phyloP scores from a whole-genome alignment of 2,329 filamentous ascomycete genomes.

The Coleophoma eucalyptorum region DNA sequence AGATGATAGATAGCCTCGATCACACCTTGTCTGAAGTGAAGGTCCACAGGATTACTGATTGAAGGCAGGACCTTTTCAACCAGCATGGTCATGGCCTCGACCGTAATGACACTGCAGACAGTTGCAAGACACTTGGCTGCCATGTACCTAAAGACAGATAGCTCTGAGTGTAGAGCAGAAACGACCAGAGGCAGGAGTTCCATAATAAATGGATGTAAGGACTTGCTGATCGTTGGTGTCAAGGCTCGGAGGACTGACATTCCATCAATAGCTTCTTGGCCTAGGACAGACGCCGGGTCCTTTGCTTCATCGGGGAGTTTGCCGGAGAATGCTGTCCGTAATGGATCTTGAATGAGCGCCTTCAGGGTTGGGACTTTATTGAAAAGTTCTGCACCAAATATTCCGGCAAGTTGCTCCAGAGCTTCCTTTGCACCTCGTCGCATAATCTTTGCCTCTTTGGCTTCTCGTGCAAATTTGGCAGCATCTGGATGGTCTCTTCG shows the following conservation, averaged over 20 bases:
- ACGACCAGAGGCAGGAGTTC: slow-evolving; percentile 81
- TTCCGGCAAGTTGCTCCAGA: slow-evolving; percentile 77
- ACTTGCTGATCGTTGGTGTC: slow-evolving; percentile 79
- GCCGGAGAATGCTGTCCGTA: slow-evolving; percentile 69
- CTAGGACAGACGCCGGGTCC: slow-evolving; percentile 70
- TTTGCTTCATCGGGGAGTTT: slow-evolving; percentile 70
- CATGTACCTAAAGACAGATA: slow-evolving; percentile 93
- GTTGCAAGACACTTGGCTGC: slow-evolving; percentile 97
- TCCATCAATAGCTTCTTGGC: slow-evolving; percentile 91
- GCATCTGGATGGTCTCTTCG: slow-evolving; percentile 89
- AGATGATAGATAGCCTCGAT: slow-evolving; percentile 96
- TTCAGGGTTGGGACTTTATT: slow-evolving; percentile 80
- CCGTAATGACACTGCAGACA: slow-evolving; percentile 92
- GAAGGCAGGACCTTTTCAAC: slow-evolving; percentile 90
- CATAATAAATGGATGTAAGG: slow-evolving; percentile 77
- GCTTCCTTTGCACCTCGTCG: slow-evolving; percentile 92
- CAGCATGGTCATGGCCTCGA: slow-evolving; percentile 92
- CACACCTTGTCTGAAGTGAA: slow-evolving; percentile 86
- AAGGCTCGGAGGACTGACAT: slow-evolving; percentile 90
- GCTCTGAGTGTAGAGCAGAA: slow-evolving; percentile 79
- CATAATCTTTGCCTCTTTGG: slow-evolving; percentile 83
- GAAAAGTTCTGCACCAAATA: slow-evolving; percentile 75
- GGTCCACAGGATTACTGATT: slow-evolving; percentile 85
- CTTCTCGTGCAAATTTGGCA: slow-evolving; percentile 84
- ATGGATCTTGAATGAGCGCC: slow-evolving; percentile 75